Evolutionary conservation across 2,329 filamentous ascomycete genomes (phyloP).

Genomic region (Drechmeria coniospora): DNA sequence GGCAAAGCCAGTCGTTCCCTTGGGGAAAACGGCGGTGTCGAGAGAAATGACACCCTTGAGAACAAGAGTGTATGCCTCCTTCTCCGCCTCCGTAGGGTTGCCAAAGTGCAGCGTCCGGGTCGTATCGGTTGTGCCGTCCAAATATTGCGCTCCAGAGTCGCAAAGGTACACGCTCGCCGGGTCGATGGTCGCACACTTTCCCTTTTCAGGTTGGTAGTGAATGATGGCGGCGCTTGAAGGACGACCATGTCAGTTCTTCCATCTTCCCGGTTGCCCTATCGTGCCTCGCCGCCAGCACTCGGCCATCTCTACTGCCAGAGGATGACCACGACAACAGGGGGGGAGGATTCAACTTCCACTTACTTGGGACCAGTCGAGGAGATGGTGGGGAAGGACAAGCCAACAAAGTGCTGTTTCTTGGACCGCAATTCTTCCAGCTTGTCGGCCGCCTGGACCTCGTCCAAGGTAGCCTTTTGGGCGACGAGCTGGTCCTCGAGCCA

Average conservation of each 20-base stretch:
- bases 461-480: conserved; percentile 54
- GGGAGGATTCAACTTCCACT: conserved; percentile 13
- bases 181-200: conserved; percentile 69
- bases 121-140: conserved; percentile 90
- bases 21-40: conserved; percentile 77
- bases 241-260: conserved; percentile 1
- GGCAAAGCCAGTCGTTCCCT: conserved; percentile 86
- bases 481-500: conserved; percentile 87
- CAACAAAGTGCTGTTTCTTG: conserved; percentile 60
- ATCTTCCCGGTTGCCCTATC: not conserved
- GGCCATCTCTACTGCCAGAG: too few species aligned
- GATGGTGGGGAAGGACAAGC: conserved; percentile 89
- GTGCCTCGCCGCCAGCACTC: too few species aligned
- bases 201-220: conserved; percentile 81
- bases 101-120: conserved; percentile 90
- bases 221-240: conserved; percentile 70
- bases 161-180: conserved; percentile 81
- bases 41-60: conserved; percentile 87
- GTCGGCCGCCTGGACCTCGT: conserved; percentile 85
- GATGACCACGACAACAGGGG: too few species aligned
- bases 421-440: conserved; percentile 67
- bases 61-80: conserved; percentile 82
- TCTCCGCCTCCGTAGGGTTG: conserved; percentile 66
- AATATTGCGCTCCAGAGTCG: conserved; percentile 92
- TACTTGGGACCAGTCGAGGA: conserved; percentile 75